Conservation (phyloP, 305 asterid species). For the Fraxinus greggii region DNA sequence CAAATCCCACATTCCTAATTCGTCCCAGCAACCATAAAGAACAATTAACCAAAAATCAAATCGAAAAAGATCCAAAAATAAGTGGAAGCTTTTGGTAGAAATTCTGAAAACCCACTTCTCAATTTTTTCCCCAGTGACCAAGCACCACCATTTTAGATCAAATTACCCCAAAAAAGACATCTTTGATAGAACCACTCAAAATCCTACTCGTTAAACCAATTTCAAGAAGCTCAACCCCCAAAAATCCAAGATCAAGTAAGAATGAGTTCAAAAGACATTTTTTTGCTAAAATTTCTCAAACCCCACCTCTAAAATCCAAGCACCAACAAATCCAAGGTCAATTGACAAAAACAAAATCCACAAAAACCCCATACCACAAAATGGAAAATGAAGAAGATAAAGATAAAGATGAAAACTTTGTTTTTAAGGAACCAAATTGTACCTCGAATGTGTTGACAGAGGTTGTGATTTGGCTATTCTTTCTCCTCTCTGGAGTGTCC, state of each 20-base stretch:
- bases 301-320: conserved; percentile 16
- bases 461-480: conserved; percentile 59
- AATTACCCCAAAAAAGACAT: neutral
- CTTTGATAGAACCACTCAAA: conserved; percentile 11
- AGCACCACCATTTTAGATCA: conserved; percentile 21
- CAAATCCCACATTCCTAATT: neutral
- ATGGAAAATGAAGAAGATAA: neutral
- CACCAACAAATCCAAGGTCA: neutral
- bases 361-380: neutral
- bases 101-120: neutral
- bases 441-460: conserved; percentile 68
- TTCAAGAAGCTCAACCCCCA: conserved; percentile 19
- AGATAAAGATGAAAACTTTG: conserved; percentile 22
- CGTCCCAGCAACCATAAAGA: neutral
- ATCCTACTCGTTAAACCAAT: conserved; percentile 13
- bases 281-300: neutral
- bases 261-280: conserved; percentile 12
- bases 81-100: neutral
- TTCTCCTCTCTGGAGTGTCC: conserved; percentile 87
- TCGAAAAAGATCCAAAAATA: neutral
- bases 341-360: neutral
- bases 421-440: conserved; percentile 14
- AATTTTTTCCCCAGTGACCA: conserved; percentile 7
- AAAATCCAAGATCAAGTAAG: conserved; percentile 18
- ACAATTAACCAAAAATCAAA: neutral